Evolutionary conservation across 2,329 filamentous ascomycete species (phyloP), one percentile per base, ranked within the genome.

Genomic region (Penicillium janthinellum): DNA sequence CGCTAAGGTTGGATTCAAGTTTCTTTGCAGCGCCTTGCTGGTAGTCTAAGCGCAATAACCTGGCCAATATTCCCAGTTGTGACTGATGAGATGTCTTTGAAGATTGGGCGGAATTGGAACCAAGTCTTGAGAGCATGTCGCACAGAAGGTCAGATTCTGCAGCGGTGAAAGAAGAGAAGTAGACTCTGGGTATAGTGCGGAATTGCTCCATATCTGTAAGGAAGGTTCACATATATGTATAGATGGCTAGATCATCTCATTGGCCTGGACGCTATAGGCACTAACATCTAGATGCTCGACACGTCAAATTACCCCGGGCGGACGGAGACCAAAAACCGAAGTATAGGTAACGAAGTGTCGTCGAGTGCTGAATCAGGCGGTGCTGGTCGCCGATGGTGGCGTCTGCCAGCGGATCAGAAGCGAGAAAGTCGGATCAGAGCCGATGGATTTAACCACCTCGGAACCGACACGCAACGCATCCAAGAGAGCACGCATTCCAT

Each of bases 361-460:
- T 25, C 6, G 41, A 14, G 1, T 5, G 25, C 28, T 2, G 28
- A 42, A 7, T 42, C 39, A 42, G 15, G 6, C 10, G 45, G n/a
- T 17, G 17, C 12, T 49, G 45, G 14, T 20, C 47, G 15, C 12
- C 17, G 35, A 25, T 52, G 20, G 49, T 52, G 49, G 49, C 34
- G 34, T 39, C 28, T 37, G n/a, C 31, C 5, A 12, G 12, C 49
- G 49, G 49, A 28, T 52, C 49, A 39, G 49, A 52, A 41, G 35
- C 49, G 49, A 52, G 5, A 45, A n/a, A 14, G 25, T n/a, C 49
- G 49, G 49, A 52, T 52, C 49, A 39, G 49, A 52, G 14, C 35
- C 49, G 49, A 52, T 28, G 8, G 22, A 5, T 4, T 10, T 10
- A 17, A 17, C 17, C 17, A 14, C 20, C 49, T 52, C 49, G 49